Percentiles rank a stretch among this genome's conserved stretches.
phyloP scores from a whole-genome alignment of 2,329 filamentous ascomycete species.

The Neonectria faginata region DNA sequence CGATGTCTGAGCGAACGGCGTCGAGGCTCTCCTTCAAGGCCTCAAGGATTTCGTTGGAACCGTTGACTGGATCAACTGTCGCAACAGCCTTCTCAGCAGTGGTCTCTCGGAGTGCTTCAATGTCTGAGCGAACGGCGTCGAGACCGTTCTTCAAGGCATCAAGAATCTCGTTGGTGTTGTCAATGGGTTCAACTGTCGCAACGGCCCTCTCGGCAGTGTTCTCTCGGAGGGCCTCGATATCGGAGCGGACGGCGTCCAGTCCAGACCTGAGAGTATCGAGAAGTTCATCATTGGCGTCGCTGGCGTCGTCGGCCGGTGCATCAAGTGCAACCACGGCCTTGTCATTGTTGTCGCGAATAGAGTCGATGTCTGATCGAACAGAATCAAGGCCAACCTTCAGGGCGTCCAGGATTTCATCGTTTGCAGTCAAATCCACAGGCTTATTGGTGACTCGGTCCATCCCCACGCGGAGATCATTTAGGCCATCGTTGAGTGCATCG shows the following conservation, averaged over 20 bases:
- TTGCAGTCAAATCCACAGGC: conserved; percentile 83
- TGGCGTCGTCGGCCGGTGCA: conserved; percentile 66
- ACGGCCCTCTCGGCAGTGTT: conserved; percentile 59
- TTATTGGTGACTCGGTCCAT: conserved; percentile 84
- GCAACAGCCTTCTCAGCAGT: conserved; percentile 57
- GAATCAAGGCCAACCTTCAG: conserved; percentile 84
- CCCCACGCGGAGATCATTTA: conserved; percentile 79
- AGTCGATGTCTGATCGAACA: conserved; percentile 82
- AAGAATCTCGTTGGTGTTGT: conserved; percentile 82
- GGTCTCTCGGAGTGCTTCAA: conserved; percentile 77
- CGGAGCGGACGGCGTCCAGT: conserved; percentile 77
- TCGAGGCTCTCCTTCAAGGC: conserved; percentile 55
- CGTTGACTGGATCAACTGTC: conserved; percentile 48
- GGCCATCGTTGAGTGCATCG: conserved; percentile 88
- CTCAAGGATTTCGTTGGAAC: conserved; percentile 80
- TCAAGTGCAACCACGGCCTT: conserved; percentile 60
- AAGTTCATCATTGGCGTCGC: conserved; percentile 89
- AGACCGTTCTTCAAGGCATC: conserved; percentile 88
- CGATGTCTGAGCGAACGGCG: conserved; percentile 41
- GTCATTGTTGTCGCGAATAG: conserved; percentile 71
- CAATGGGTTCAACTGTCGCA: conserved; percentile 30
- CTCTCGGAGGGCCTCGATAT: conserved; percentile 81
- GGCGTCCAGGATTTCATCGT: conserved; percentile 89
- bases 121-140: conserved; percentile 78
- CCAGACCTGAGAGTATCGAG: conserved; percentile 86